Conservation (phyloP, 2,329 filamentous ascomycete species). For the Aureobasidium sp. region DNA sequence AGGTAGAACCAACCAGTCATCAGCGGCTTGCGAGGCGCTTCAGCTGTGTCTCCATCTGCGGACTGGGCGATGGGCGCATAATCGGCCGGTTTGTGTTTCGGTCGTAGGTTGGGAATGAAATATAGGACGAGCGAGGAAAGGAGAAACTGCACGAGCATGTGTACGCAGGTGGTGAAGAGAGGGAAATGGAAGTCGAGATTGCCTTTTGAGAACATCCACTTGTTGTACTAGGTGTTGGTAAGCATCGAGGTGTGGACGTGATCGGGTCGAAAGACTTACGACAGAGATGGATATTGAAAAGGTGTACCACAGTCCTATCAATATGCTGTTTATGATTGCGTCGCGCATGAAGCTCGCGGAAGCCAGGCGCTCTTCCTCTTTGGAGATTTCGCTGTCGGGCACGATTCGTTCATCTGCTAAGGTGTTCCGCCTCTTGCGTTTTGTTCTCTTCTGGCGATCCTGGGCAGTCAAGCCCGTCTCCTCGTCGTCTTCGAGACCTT, state of each 20-base stretch:
- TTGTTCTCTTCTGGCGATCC: slow-evolving; percentile 61
- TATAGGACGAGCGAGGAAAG: slow-evolving; percentile 73
- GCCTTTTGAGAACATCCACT: slow-evolving; percentile 94
- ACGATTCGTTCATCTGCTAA: slow-evolving; percentile 63
- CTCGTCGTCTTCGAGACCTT: slow-evolving; percentile 70
- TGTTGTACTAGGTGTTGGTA: slow-evolving; percentile 68
- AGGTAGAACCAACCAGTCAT: slow-evolving; percentile 91
- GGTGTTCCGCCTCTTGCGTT: slow-evolving; percentile 58
- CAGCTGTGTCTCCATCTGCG: slow-evolving; percentile 5
- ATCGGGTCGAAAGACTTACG: slow-evolving; percentile 46
- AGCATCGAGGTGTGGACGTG: neutral
- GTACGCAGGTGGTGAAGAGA: slow-evolving; percentile 86
- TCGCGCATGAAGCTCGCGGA: slow-evolving; percentile 65
- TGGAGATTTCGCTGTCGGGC: slow-evolving; percentile 53
- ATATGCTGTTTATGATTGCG: slow-evolving; percentile 64
- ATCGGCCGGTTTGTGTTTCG: slow-evolving; percentile 19
- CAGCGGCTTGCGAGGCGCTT: slow-evolving; percentile 47
- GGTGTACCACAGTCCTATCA: slow-evolving; percentile 80
- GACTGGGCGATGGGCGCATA: slow-evolving; percentile 17
- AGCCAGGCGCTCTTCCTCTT: slow-evolving; percentile 66
- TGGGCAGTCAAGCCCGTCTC: slow-evolving; percentile 76
- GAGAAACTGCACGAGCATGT: slow-evolving; percentile 91
- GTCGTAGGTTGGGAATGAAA: slow-evolving; percentile 70
- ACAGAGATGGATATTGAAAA: slow-evolving; percentile 92
- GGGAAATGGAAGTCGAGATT: slow-evolving; percentile 88